phyloP scores from a whole-genome alignment of 1,284 basidiomycete species.

The Fomitopsis schrenkii region DNA sequence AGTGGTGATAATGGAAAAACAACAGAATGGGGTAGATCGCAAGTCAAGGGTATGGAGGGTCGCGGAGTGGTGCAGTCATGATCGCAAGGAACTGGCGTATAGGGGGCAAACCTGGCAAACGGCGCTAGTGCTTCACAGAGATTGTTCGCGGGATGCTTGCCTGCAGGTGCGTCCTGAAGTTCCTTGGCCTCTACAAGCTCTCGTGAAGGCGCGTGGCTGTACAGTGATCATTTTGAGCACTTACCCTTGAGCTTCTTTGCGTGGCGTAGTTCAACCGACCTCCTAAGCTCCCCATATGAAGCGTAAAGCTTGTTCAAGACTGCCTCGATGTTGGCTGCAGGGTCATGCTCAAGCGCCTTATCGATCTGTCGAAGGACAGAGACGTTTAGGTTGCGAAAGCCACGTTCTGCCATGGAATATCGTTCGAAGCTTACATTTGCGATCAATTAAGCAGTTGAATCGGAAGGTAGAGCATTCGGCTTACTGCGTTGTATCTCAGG shows the following conservation, averaged over 20 bases:
- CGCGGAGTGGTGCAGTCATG: background rate
- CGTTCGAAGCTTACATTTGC: too few relatives aligned
- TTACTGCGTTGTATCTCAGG: too few relatives aligned
- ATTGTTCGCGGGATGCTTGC: too few relatives aligned
- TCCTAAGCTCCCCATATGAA: background rate
- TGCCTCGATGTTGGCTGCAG: conserved; percentile 3
- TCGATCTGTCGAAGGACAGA: background rate
- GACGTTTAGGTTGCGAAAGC: conserved; percentile 3
- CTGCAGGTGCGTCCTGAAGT: too few relatives aligned
- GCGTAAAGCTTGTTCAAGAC: background rate
- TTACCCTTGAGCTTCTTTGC: background rate
- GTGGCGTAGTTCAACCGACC: background rate
- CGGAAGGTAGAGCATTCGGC: too few relatives aligned
- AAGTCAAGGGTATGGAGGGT: background rate
- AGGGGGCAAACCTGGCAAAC: background rate
- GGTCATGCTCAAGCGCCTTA: conserved; percentile 3
- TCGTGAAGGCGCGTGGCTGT: background rate
- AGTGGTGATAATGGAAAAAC: background rate
- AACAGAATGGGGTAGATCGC: background rate
- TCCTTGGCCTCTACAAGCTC: background rate
- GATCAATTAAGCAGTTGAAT: too few relatives aligned
- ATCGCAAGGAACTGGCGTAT: background rate
- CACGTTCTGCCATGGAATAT: background rate
- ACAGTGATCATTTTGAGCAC: background rate
- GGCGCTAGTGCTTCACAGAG: background rate